Evolutionary conservation across 192 early-diverging fungal genomes (phyloP), one percentile per base, ranked within the genome.

Genomic region (Rhizophagus clarus): DNA sequence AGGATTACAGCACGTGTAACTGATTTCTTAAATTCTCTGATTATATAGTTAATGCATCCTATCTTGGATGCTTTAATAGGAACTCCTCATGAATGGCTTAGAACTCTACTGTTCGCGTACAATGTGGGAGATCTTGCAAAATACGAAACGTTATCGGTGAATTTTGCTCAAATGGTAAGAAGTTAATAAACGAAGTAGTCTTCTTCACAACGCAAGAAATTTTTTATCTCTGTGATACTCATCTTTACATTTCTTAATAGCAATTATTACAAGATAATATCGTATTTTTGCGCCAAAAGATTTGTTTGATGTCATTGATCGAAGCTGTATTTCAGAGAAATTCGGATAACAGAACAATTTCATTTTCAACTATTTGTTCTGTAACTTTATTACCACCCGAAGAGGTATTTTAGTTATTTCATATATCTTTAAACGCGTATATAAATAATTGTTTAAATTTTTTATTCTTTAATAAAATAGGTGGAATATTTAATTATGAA

Each of bases 401-500:
- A 47, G 94, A 97, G 83, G 87, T 88, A 86, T 22, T 51, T 14
- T 15, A 20, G 20, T 51, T 20, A 22, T 56, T 56, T 56, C 51
- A 22, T 51, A 17, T 45, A 47, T 76, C n/a, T 26, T 29, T 32
- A 5, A 17, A 66, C 8, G 9, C 28, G n/a, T 64, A 10, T 31
- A 66, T n/a, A 51, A 51, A 34, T 37, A 4, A 61, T 29, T 31
- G 26, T 47, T 26, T 12, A 11, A 31, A 20, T 67, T n/a, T 3
- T 22, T 15, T 32, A 4, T 74, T 45, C 4, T 26, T 32, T 37
- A 24, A 64, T n/a, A 79, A 10, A 37, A 51, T 80, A 93, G 84
- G 97, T 98, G 12, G 98, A 99, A 89, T 96, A 97, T 82, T 82
- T 99, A 81, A 92, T 99, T 29, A 99, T 99, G 98, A 97, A 97